Conservation (phyloP, 1,284 basidiomycete species). For the Apiotrichum domesticum region DNA sequence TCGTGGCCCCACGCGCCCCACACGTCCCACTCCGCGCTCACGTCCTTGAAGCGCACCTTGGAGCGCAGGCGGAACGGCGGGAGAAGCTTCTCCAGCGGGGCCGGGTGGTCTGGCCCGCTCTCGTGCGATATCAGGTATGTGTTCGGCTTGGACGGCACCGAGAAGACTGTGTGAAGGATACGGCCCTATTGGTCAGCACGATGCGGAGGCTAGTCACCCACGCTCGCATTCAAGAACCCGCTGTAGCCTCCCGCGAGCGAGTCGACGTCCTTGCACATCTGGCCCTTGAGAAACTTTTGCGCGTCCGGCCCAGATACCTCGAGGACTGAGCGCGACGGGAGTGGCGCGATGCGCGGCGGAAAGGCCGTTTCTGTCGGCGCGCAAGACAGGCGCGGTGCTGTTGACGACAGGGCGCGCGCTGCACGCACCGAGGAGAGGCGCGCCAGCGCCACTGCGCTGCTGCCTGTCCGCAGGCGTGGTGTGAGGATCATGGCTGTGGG, state of each 20-base stretch:
- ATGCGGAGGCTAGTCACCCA: constrained; percentile 39
- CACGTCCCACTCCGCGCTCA: constrained; percentile 66
- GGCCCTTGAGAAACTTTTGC: constrained; percentile 78
- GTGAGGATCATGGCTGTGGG: no score
- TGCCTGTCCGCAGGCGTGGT: no score
- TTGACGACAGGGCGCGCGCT: background rate
- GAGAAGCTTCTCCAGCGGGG: constrained; percentile 47
- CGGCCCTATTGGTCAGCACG: constrained; percentile 60
- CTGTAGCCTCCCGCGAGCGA: constrained; percentile 60
- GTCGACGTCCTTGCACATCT: constrained; percentile 60
- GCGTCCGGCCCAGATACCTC: constrained; percentile 77
- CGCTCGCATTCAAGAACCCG: constrained; percentile 81
- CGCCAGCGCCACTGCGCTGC: no score
- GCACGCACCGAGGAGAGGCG: background rate
- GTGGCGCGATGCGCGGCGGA: constrained; percentile 48
- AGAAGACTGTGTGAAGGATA: constrained; percentile 79
- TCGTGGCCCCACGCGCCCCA: constrained; percentile 68
- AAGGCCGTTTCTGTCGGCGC: background rate
- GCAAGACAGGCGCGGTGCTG: background rate
- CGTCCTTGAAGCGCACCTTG: constrained; percentile 77
- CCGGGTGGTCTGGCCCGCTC: constrained; percentile 67
- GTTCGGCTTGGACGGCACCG: constrained; percentile 54
- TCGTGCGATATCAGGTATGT: constrained; percentile 50
- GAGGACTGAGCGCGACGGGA: constrained; percentile 62
- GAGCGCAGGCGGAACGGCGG: constrained; percentile 76